Percentiles rank a stretch among this genome's conserved stretches.
phyloP scores from a whole-genome alignment of 2,329 filamentous ascomycete genomes.

The Tolypocladium tundrense region DNA sequence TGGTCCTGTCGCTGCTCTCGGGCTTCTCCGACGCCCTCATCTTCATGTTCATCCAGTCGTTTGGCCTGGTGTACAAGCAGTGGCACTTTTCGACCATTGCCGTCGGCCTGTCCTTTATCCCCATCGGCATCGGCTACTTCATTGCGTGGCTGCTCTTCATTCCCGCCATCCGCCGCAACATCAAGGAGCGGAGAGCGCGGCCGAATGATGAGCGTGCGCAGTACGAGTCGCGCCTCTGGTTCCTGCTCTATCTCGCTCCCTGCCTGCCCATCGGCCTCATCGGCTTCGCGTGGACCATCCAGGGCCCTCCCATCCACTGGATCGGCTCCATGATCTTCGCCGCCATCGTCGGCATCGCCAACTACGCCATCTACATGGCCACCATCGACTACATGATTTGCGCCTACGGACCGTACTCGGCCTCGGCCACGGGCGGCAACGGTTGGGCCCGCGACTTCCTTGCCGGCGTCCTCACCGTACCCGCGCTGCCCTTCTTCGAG shows the following conservation, averaged over 20 bases:
- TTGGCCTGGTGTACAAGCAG: constrained; percentile 55
- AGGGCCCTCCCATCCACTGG: constrained; percentile 56
- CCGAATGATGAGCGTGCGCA: constrained; percentile 49
- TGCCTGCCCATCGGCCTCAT: constrained; percentile 57
- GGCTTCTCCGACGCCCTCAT: constrained; percentile 68
- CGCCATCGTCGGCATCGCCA: constrained; percentile 59
- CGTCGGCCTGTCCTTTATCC: constrained; percentile 52
- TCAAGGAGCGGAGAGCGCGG: constrained; percentile 37
- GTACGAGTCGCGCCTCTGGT: constrained; percentile 58
- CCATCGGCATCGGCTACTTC: constrained; percentile 57
- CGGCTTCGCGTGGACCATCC: constrained; percentile 58
- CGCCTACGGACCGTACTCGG: constrained; percentile 62
- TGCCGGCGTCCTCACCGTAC: constrained; percentile 60
- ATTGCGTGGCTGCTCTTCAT: constrained; percentile 52
- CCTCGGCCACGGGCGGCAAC: constrained; percentile 66
- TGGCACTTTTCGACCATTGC: constrained; percentile 51
- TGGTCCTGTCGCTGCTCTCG: constrained; percentile 57
- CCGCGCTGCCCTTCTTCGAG: constrained; percentile 52
- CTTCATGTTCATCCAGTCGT: constrained; percentile 69
- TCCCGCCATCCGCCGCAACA: constrained; percentile 43
- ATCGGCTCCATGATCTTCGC: constrained; percentile 57
- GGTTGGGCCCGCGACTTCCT: constrained; percentile 65
- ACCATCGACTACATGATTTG: constrained; percentile 72
- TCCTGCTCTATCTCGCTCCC: constrained; percentile 51
- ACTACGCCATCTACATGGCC: constrained; percentile 66